phyloP scores from a whole-genome alignment of 352 stramenopile genomes.

The Peronospora belbahrii region DNA sequence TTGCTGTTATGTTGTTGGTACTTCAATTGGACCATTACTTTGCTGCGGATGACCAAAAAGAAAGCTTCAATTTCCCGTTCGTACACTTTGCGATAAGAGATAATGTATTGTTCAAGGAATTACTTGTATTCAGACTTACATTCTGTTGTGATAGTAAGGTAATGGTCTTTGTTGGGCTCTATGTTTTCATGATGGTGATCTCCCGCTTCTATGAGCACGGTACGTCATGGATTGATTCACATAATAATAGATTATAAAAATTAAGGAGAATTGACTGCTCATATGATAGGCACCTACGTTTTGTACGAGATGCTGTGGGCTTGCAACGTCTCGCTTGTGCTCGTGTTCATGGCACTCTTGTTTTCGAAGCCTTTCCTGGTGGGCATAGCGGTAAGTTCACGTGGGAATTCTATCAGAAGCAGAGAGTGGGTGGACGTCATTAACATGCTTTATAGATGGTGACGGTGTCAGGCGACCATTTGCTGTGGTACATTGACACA shows the following conservation, averaged over 20 bases:
- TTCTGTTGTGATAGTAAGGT: slow-evolving; percentile 29
- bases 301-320: slow-evolving; percentile 76
- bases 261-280: neutral
- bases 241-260: neutral
- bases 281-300: slow-evolving; percentile 49
- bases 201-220: slow-evolving; percentile 57
- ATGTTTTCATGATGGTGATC: slow-evolving; percentile 41
- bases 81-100: slow-evolving; percentile 4
- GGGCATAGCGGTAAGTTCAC: slow-evolving; percentile 40
- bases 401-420: neutral
- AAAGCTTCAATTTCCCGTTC: slow-evolving; percentile 52
- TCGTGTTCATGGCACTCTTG: slow-evolving; percentile 60
- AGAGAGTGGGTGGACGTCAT: neutral
- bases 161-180: slow-evolving; percentile 40
- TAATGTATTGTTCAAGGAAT: neutral
- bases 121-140: neutral
- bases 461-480: slow-evolving; percentile 89
- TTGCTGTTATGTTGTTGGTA: slow-evolving; percentile 27
- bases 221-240: slow-evolving; percentile 10
- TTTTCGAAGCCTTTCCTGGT: slow-evolving; percentile 79
- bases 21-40: slow-evolving; percentile 50
- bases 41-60: slow-evolving; percentile 27
- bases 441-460: slow-evolving; percentile 45
- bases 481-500: slow-evolving; percentile 89
- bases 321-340: slow-evolving; percentile 68